Evolutionary conservation across 208 protist genomes (phyloP).

Genomic region (Crithidia brevicula): DNA sequence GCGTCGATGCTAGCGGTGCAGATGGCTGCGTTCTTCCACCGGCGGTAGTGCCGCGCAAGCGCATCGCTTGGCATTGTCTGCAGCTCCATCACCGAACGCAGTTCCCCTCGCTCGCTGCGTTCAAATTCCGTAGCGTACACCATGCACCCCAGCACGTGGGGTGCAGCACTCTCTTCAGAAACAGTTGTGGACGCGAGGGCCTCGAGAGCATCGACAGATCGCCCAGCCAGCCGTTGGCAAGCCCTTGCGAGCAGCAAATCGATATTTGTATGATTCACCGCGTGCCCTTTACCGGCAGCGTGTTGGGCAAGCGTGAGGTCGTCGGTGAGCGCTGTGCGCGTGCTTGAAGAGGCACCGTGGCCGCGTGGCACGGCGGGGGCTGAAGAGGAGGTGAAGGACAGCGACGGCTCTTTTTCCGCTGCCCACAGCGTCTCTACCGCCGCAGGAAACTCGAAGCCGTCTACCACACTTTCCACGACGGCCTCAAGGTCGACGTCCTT

Average conservation of each 20-base stretch:
- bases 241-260: constrained; percentile 58
- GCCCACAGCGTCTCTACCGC: constrained; percentile 66
- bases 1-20: constrained; percentile 21
- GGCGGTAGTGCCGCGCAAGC: constrained; percentile 29
- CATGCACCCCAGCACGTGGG: constrained; percentile 50
- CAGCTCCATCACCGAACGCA: constrained; percentile 42
- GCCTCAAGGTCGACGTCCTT: constrained; percentile 43
- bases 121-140: constrained; percentile 62
- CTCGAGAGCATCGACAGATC: constrained; percentile 57
- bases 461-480: constrained; percentile 38
- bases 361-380: too few relatives aligned
- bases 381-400: too few relatives aligned
- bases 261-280: constrained; percentile 51
- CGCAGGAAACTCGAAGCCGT: constrained; percentile 46
- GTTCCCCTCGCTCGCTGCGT: constrained; percentile 36
- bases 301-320: constrained; percentile 1
- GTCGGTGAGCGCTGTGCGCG: neutral
- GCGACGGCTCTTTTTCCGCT: too few relatives aligned
- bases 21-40: constrained; percentile 19
- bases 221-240: constrained; percentile 53
- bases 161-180: constrained; percentile 38
- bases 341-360: neutral
- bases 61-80: constrained; percentile 32
- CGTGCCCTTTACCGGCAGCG: constrained; percentile 9
- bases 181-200: constrained; percentile 43